Base-by-base conservation (phyloP, 208 protist species). In the Crithidia fasciculata region DNA sequence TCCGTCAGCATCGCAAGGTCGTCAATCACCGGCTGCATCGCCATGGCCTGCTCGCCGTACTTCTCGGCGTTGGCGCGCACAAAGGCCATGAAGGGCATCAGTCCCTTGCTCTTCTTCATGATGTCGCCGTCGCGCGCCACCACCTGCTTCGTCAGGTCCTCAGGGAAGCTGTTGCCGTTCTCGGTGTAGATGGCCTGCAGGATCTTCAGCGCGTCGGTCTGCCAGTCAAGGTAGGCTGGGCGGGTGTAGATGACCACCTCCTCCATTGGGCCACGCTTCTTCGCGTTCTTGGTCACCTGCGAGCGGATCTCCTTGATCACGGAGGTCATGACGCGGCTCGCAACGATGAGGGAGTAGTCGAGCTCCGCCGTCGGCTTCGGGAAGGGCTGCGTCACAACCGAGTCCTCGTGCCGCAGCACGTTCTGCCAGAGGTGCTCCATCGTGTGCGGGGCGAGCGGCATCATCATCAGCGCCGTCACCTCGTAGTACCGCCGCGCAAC, bases 381-480 rank as follows among this genome's bases (percentile, higher is more conserved):
- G 72, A 93, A 94, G 54, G 47, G 59, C 68, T 87, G 81, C 19
- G 76, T 72, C 28, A 96, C 76, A 28, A 95, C 86, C 58, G 77
- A 89, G 47, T 81, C 83, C 18, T 66, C 73, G 19, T 96, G 80
- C 12, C 82, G 69, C 7, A 98, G 81, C 13, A 99, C 56, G 28
- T 88, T 78, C 45, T 72, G 76, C 98, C 98, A 99, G 55, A 99
- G 81, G 65, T 99, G 80, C 79, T 99, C 98, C 54, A 89, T 76
- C 44, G 93, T 95, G 91, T 99, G 99, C 49, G 99, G 98, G 36
- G 89, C 93, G 57, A 99, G 93, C n/a, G 99, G 99, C 58, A 92
- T 81, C 19, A 99, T 55, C 40, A 99, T 80, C 13, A 99, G 78
- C 16, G 97, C 86, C 63, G 98, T 86, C 43, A 92, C 75, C 72